Evolutionary conservation across 2,329 filamentous ascomycete genomes (phyloP), one percentile per base, ranked within the genome.

Genomic region (Penicillium frequentans): DNA sequence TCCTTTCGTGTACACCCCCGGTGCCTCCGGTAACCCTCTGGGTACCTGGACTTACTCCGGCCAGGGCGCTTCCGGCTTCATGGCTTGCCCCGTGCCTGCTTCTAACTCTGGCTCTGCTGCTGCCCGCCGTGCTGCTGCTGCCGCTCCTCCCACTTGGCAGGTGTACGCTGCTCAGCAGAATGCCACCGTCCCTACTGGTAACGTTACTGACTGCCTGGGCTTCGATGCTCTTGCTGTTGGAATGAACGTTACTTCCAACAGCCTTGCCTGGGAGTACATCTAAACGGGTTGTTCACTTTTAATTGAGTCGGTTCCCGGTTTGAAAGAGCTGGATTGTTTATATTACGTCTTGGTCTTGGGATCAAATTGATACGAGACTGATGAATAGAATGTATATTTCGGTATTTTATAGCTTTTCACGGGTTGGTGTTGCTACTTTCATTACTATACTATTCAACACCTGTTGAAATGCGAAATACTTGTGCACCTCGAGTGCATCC

Each of bases 1-100:
- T 1, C 79, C 82, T 43, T 87, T 86, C 74, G 69, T 54, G 19
- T 75, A 73, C 64, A 69, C 63, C 49, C 56, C 69, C 39, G 65
- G 64, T 16, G 49, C 57, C 13, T 57, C 66, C 39, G 64, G 64
- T 16, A 52, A 59, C 16, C 56, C 65, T 10, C 60, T 64, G 46
- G 63, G 70, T 14, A 59, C 65, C 43, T 73, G 71, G 64, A 68
- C 45, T 46, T 73, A 68, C 60, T 57, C 52, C 4, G 68, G 68
- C 39, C 70, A 70, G 54, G 71, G 72, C 29, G 68, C 72, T 8
- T 65, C 59, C 2, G 75, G 74, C 19, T 75, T 79, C 58, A 74
- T 78, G 66, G 78, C 75, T 24, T 80, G 78, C 62, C 77, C 75
- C 9, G 60, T 58, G 16, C 45, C 42, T 23, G 13, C 49, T 31